A percentile compares a stretch with the other conserved stretches of the same genome.
These are phyloP conservation scores for Mycena maculata DNA, from an alignment of 768 basidiomycete species.

Conservation along the genomic window DNA sequence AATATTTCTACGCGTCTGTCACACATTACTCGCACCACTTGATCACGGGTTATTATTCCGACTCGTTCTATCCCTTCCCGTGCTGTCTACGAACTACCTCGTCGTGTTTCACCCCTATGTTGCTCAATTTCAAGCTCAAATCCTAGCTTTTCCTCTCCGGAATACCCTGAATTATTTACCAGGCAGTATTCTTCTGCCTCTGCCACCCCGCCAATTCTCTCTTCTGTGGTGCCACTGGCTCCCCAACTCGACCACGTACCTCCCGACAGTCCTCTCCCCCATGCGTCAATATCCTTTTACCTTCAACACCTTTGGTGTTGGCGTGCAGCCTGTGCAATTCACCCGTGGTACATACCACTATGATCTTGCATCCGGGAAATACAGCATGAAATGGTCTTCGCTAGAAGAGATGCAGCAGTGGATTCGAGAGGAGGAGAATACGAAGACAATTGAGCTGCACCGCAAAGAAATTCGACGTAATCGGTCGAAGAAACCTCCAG, in stretches of 20 bases:
- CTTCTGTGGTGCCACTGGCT: neutral
- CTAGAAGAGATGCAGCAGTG: neutral
- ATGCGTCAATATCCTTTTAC: neutral
- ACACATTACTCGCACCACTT: no score
- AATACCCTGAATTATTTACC: no score
- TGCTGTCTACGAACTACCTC: no score
- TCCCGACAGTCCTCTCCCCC: neutral
- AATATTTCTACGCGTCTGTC: no score
- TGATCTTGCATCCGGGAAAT: neutral
- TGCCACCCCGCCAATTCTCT: no score
- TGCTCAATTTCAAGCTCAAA: no score
- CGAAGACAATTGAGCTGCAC: constrained; percentile 4
- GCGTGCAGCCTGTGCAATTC: neutral
- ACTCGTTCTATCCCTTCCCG: no score
- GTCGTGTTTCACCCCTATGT: no score
- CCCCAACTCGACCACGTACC: neutral
- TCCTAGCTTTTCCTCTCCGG: no score
- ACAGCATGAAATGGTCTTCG: neutral
- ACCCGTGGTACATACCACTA: neutral
- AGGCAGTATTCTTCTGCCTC: no score
- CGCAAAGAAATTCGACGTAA: constrained; percentile 10
- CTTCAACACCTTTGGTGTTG: constrained; percentile 1
- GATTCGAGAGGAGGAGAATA: neutral
- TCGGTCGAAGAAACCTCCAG: neutral
- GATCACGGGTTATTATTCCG: no score